Base-by-base conservation (phyloP, 768 basidiomycete species). In the Lentinula sp. region DNA sequence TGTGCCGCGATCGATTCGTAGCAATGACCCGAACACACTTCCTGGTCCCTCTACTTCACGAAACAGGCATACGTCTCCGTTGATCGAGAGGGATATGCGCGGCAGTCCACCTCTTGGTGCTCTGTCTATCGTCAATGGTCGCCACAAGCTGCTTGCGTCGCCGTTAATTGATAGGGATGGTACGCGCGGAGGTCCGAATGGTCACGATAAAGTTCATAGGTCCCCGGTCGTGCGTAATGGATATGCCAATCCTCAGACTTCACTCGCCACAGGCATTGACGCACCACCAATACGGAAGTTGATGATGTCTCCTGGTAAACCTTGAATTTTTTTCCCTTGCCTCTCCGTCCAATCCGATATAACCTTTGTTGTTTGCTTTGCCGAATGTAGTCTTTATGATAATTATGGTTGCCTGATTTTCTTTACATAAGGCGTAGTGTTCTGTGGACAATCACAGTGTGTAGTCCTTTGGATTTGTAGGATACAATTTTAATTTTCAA, bases 281-380 rank as follows among this genome's bases (percentile, higher is more conserved):
- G 45, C 58, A 9, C 43, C 58, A 9, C 58, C 58, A 9, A 50
- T 59, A 36, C 28, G 58, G 20, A 59, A 59, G 37, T 49, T 59
- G 48, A 59, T 59, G 58, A 59, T 59, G 58, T 46, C 56, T 42
- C 48, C 58, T 20, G 58, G 58, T 39, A 48, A 59, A 59, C 56
- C 56, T 16, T 57, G 55, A 57, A 7, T 18, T 8, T 53, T 53
- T 53, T 7, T 3, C 3, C 28, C 28, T 28, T 3, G 28, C 28
- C 28, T 28, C 3, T 28, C 28, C 28, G 4, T 28, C 4, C 28
- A 18, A 32, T 6, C 0, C 28, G 13, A 28, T 28, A 28, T 28
- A 3, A 28, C 28, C 28, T 28, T 50, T 50, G 12, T 28, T 20
- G 28, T 4, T 39, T 39, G 37, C 37, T 39, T 13, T 39, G 37